Conservation (phyloP, 371 early-diverging fungal species). For the Spraguea lophii region DNA sequence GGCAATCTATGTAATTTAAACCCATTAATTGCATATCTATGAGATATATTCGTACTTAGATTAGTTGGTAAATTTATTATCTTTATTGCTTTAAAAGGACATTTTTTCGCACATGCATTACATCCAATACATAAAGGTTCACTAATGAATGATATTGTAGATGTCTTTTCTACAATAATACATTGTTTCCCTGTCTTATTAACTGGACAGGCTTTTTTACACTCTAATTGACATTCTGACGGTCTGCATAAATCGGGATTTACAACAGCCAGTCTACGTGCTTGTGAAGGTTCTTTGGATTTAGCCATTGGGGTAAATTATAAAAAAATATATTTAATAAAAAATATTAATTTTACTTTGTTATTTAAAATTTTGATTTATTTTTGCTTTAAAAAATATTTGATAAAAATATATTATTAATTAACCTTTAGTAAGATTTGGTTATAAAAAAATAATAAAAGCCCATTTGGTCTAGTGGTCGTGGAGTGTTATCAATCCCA, state of each 20-base stretch:
- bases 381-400: too few relatives aligned
- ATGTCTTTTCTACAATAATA: slow-evolving; percentile 62
- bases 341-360: too few relatives aligned
- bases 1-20: slow-evolving; percentile 97
- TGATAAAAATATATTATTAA: too few relatives aligned
- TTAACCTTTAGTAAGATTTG: too few relatives aligned
- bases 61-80: slow-evolving; percentile 96
- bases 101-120: slow-evolving; percentile 92
- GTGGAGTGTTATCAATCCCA: too few relatives aligned
- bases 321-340: neutral
- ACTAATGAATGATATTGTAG: slow-evolving; percentile 69
- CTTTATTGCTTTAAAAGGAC: slow-evolving; percentile 89
- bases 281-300: slow-evolving; percentile 48
- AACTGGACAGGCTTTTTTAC: slow-evolving; percentile 67
- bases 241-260: slow-evolving; percentile 90
- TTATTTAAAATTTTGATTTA: too few relatives aligned
- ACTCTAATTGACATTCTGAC: slow-evolving; percentile 92
- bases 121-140: slow-evolving; percentile 97
- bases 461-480: too few relatives aligned
- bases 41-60: slow-evolving; percentile 77
- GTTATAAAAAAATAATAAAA: too few relatives aligned
- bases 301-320: slow-evolving; percentile 18
- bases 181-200: slow-evolving; percentile 58
- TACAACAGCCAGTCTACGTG: slow-evolving; percentile 83
- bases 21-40: slow-evolving; percentile 86